Conservation (phyloP, 176 grass and related monocot species). For the Pontederia crassipes region DNA sequence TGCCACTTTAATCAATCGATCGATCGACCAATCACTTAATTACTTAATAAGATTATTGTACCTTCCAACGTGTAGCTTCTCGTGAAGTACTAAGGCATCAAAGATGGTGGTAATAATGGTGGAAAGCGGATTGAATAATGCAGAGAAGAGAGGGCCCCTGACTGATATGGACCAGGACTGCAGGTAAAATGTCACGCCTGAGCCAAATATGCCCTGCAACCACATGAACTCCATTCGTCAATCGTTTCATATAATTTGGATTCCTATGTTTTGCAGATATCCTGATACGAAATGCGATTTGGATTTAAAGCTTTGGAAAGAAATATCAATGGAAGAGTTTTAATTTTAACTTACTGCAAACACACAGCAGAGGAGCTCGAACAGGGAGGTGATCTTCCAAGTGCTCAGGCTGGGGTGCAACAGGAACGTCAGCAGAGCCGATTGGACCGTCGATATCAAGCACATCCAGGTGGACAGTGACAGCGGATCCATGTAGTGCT, state of each 20-base stretch:
- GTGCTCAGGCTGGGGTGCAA: conserved; percentile 24
- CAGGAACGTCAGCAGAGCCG: conserved; percentile 31
- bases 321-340: no score
- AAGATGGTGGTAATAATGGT: conserved; percentile 24
- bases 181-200: conserved; percentile 40
- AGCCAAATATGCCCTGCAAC: conserved; percentile 45
- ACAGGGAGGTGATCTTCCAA: conserved; percentile 43
- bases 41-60: background rate
- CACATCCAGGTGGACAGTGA: conserved; percentile 59
- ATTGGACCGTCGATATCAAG: conserved; percentile 55
- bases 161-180: conserved; percentile 59
- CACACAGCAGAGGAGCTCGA: conserved; percentile 46
- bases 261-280: no score
- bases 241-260: no score
- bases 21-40: no score
- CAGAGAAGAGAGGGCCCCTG: conserved; percentile 44
- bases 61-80: conserved; percentile 50
- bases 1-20: no score
- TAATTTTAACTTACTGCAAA: conserved; percentile 29
- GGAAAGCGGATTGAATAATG: conserved; percentile 41
- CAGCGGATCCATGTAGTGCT: conserved; percentile 42
- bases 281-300: no score
- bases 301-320: no score
- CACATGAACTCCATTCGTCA: background rate
- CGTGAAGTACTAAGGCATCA: conserved; percentile 26